Percentiles rank a stretch among this genome's conserved stretches.
Evolutionary conservation across 495 filamentous ascomycete genomes (phyloP).

Genomic region (Ramalina intermedia): DNA sequence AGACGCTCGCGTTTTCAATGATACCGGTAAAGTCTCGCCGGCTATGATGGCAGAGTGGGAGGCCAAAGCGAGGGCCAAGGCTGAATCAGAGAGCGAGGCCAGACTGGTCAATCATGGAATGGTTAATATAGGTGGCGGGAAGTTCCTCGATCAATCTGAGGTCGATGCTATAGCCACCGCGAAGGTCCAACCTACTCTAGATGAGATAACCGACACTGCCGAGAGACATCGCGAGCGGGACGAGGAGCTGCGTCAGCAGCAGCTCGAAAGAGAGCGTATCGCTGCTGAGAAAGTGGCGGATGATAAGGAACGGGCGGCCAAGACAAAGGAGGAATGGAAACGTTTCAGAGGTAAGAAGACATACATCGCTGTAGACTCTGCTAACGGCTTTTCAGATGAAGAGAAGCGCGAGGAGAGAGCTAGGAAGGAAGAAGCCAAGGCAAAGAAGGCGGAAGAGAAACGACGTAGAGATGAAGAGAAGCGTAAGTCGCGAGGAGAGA

Average conservation of each 20-base stretch:
- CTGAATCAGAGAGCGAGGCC: constrained; percentile 47
- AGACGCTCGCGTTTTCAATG: constrained; percentile 61
- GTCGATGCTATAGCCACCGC: constrained; percentile 67
- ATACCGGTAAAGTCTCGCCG: constrained; percentile 63
- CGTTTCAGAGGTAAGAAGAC: constrained; percentile 32
- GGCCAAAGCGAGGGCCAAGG: constrained; percentile 50
- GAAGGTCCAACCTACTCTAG: constrained; percentile 77
- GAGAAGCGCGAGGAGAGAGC: constrained; percentile 36
- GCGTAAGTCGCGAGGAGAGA: constrained; percentile 15
- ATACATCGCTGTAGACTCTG: neutral
- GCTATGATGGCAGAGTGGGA: constrained; percentile 65
- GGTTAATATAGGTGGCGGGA: constrained; percentile 69
- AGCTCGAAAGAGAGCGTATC: constrained; percentile 32
- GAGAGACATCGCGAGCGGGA: constrained; percentile 51
- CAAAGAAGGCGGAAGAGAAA: constrained; percentile 34
- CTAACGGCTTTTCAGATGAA: constrained; percentile 26
- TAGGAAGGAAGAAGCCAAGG: constrained; percentile 36
- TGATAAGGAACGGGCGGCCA: constrained; percentile 18
- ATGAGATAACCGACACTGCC: constrained; percentile 69
- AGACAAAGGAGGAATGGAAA: constrained; percentile 24
- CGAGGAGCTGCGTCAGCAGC: constrained; percentile 39
- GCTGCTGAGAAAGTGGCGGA: constrained; percentile 35
- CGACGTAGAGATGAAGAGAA: constrained; percentile 29
- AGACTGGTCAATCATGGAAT: constrained; percentile 42
- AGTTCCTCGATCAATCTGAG: constrained; percentile 62